Conservation (phyloP, 2,329 filamentous ascomycete genomes). For the Cladosporium sp. region DNA sequence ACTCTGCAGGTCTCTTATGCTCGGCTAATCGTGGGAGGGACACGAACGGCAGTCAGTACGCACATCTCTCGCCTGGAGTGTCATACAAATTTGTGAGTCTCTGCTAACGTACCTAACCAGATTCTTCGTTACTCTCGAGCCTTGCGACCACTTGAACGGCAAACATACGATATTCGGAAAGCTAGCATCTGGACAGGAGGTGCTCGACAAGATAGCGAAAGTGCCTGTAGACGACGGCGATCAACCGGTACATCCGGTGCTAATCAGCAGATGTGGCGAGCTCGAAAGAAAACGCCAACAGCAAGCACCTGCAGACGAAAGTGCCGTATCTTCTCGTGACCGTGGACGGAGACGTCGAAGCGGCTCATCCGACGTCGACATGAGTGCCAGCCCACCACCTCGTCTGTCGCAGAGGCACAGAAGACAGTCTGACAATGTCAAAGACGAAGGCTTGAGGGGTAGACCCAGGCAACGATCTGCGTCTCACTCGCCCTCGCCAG, state of each 20-base stretch:
- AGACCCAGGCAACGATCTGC: constrained; percentile 30
- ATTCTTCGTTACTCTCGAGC: constrained; percentile 41
- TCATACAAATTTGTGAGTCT: neutral
- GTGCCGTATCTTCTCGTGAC: constrained; percentile 17
- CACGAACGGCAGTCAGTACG: constrained; percentile 32
- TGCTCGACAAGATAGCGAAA: constrained; percentile 32
- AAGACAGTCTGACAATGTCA: constrained; percentile 31
- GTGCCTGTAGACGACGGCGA: constrained; percentile 37
- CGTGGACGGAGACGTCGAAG: constrained; percentile 27
- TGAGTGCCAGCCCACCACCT: constrained; percentile 23
- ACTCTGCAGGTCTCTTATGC: constrained; percentile 37
- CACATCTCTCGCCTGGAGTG: constrained; percentile 9
- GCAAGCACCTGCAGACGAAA: neutral
- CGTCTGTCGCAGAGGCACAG: constrained; percentile 24
- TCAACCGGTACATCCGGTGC: constrained; percentile 32
- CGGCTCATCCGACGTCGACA: constrained; percentile 26
- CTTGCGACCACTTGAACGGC: constrained; percentile 36
- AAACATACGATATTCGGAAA: constrained; percentile 42
- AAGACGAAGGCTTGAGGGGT: constrained; percentile 35
- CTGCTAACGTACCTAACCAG: constrained; percentile 17
- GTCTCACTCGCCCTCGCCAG: constrained; percentile 27
- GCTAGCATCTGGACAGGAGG: constrained; percentile 35
- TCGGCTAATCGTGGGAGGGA: constrained; percentile 39
- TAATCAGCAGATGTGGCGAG: constrained; percentile 37
- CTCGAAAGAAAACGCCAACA: constrained; percentile 31